These are phyloP conservation scores for Cymbidium sinense DNA, from an alignment of 106 monocot species.

Conservation along the genomic window DNA sequence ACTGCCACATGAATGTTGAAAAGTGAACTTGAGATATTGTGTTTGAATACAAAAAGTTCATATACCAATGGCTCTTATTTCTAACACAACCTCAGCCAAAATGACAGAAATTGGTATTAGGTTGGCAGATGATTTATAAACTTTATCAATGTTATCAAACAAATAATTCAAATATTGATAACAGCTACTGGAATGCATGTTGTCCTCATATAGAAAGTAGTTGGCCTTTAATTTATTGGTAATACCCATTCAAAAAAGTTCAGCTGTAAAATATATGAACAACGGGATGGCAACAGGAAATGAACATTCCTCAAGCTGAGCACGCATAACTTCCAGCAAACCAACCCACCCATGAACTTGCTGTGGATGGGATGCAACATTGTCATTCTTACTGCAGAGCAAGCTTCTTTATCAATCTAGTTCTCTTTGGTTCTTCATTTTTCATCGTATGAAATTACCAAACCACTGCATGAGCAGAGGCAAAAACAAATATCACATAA, in stretches of 20 bases:
- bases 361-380: constrained; percentile 34
- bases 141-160: neutral
- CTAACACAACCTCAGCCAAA: neutral
- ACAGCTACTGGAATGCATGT: no score
- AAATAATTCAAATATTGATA: neutral
- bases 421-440: constrained; percentile 92
- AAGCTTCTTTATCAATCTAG: constrained; percentile 79
- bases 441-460: constrained; percentile 87
- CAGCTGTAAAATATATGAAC: neutral
- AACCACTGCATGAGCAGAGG: constrained; percentile 41
- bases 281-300: constrained; percentile 4
- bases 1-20: neutral
- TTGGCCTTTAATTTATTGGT: neutral
- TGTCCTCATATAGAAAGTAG: no score
- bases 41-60: neutral
- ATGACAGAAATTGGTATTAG: neutral
- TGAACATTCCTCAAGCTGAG: constrained; percentile 74
- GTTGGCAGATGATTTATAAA: neutral
- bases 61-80: neutral
- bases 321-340: constrained; percentile 83
- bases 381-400: constrained; percentile 80
- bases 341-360: constrained; percentile 78
- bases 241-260: neutral
- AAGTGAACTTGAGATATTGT: neutral
- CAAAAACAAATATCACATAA: constrained; percentile 7